Conservation (phyloP, 768 basidiomycete genomes). For the Xanthoconium stramineum region DNA sequence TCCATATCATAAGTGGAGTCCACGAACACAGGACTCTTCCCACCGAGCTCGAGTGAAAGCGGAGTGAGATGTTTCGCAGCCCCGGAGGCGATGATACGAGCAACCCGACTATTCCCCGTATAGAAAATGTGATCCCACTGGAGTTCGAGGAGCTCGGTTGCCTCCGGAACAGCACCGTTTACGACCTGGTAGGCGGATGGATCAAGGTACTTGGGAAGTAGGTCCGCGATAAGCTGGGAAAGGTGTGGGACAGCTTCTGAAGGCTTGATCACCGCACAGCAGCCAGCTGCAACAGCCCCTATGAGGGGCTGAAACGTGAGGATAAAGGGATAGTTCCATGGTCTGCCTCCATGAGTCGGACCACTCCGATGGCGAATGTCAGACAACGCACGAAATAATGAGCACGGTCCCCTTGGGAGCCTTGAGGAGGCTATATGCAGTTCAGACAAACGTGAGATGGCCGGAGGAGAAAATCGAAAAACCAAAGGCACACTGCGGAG, state of each 20-base stretch:
- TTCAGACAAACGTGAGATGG: background rate
- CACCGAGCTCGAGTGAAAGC: conserved; percentile 32
- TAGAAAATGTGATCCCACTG: conserved; percentile 38
- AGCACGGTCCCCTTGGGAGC: conserved; percentile 60
- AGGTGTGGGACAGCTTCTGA: conserved; percentile 54
- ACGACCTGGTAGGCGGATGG: conserved; percentile 49
- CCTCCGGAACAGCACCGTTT: conserved; percentile 43
- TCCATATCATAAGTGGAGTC: conserved; percentile 41
- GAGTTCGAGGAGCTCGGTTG: conserved; percentile 29
- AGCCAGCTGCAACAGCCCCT: conserved; percentile 75
- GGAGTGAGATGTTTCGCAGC: conserved; percentile 35
- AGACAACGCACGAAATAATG: conserved; percentile 50
- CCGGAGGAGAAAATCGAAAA: background rate
- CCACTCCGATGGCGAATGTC: background rate
- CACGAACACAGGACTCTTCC: conserved; percentile 47
- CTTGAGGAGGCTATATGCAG: conserved; percentile 37
- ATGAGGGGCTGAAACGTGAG: conserved; percentile 54
- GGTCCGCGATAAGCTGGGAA: conserved; percentile 47
- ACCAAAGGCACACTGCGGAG: background rate
- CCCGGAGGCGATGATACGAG: conserved; percentile 22
- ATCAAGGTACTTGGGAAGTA: conserved; percentile 58
- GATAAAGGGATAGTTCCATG: conserved; percentile 66
- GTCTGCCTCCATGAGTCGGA: conserved; percentile 32
- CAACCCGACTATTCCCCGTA: conserved; percentile 33
- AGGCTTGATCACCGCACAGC: conserved; percentile 62